phyloP scores from a whole-genome alignment of 306 rosid species.

The Trifolium subterraneum region DNA sequence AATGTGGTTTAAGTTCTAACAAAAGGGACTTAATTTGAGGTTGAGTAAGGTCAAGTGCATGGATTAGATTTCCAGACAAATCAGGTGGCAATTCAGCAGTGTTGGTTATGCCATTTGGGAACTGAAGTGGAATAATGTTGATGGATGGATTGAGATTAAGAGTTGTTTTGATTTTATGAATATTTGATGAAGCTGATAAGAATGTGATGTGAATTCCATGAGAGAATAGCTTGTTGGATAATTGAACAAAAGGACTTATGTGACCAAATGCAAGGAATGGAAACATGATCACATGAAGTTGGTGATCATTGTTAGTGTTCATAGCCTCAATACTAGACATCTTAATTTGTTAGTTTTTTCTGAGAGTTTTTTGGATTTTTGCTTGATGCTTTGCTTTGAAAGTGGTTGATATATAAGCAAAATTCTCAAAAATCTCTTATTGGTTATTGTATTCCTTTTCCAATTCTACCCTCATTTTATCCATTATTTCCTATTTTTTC shows the following conservation, averaged over 20 bases:
- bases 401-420: too few relatives aligned
- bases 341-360: too few relatives aligned
- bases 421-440: too few relatives aligned
- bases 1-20: slow-evolving; percentile 53
- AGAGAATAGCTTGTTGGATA: slow-evolving; percentile 58
- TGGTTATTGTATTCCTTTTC: too few relatives aligned
- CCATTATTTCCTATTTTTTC: too few relatives aligned
- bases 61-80: slow-evolving; percentile 38
- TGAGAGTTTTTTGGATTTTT: too few relatives aligned
- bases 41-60: slow-evolving; percentile 47
- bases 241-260: slow-evolving; percentile 56
- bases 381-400: background rate
- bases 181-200: slow-evolving; percentile 49
- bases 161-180: slow-evolving; percentile 43
- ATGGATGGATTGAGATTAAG: slow-evolving; percentile 41
- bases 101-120: slow-evolving; percentile 39
- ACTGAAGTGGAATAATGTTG: slow-evolving; percentile 44
- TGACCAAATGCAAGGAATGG: slow-evolving; percentile 67
- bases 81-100: slow-evolving; percentile 50
- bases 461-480: too few relatives aligned
- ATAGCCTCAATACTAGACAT: background rate
- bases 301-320: background rate
- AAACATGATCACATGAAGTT: slow-evolving; percentile 53
- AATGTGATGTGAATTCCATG: slow-evolving; percentile 54
- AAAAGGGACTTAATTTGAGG: slow-evolving; percentile 48